phyloP scores from a whole-genome alignment of 2,329 filamentous ascomycete genomes.

The Dendryphion nanum region DNA sequence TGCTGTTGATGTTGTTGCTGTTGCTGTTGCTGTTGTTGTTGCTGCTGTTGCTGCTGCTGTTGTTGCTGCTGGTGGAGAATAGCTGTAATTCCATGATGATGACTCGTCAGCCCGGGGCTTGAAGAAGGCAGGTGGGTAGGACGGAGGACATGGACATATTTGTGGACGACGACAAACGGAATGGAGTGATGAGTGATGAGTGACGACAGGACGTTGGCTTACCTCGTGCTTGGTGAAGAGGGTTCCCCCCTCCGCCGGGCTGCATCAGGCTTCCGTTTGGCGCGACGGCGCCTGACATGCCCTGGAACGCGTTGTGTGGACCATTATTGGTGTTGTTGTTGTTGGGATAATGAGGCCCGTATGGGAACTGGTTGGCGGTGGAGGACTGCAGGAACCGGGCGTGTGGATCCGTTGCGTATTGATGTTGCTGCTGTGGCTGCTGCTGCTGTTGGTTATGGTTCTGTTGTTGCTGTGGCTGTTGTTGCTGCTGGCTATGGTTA shows the following conservation, averaged over 20 bases:
- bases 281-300: slow-evolving; percentile 20
- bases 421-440: slow-evolving; percentile 27
- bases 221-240: slow-evolving; percentile 40
- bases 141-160: too few species aligned
- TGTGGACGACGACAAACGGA: too few species aligned
- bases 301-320: slow-evolving; percentile 16
- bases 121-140: too few species aligned
- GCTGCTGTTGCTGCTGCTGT: slow-evolving; percentile 31
- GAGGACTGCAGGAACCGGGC: slow-evolving; percentile 36
- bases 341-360: slow-evolving; percentile 21
- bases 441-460: slow-evolving; percentile 26
- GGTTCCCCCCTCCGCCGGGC: slow-evolving; percentile 30
- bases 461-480: too few species aligned
- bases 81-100: slow-evolving; percentile 27
- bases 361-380: slow-evolving; percentile 25
- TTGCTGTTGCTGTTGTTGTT: slow-evolving; percentile 10
- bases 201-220: slow-evolving; percentile 22
- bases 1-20: slow-evolving; percentile 15
- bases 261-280: slow-evolving; percentile 31
- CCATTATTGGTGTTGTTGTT: background rate
- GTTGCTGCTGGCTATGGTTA: background rate
- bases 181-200: background rate
- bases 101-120: slow-evolving; percentile 18
- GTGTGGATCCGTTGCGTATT: slow-evolving; percentile 32
- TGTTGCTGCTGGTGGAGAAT: slow-evolving; percentile 21